Conservation (phyloP, 106 monocot genomes). For the Dactylorhiza incarnata region DNA sequence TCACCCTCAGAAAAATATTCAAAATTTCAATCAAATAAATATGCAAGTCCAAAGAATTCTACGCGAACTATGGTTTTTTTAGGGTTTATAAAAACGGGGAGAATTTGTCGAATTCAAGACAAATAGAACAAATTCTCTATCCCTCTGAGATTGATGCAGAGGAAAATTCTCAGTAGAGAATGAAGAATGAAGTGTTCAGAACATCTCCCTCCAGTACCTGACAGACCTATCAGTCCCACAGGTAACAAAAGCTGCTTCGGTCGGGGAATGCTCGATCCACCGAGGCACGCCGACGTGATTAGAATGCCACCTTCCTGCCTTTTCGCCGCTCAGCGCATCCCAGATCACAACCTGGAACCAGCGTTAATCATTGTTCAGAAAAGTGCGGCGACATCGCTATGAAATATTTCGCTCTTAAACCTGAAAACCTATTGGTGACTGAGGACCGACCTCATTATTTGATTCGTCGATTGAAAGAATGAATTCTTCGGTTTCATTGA, state of each 20-base stretch:
- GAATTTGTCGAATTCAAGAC: no score
- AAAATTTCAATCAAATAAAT: no score
- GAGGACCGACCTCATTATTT: constrained; percentile 69
- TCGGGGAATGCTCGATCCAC: constrained; percentile 86
- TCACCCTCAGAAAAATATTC: no score
- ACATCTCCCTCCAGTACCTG: constrained; percentile 70
- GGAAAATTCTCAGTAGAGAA: no score
- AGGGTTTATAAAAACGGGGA: no score
- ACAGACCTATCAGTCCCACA: constrained; percentile 85
- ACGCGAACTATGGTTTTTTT: no score
- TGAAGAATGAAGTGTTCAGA: neutral
- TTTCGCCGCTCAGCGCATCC: constrained; percentile 84
- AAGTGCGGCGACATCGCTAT: neutral
- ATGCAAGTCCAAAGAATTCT: no score
- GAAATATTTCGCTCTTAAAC: neutral
- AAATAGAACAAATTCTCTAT: no score
- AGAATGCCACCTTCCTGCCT: constrained; percentile 66
- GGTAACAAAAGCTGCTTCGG: constrained; percentile 58
- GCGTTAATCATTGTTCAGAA: neutral
- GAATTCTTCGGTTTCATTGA: constrained; percentile 88
- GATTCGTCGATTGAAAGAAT: constrained; percentile 71
- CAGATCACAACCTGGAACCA: constrained; percentile 71
- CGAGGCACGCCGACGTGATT: constrained; percentile 67
- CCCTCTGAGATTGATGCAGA: no score
- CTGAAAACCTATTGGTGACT: neutral